Percentiles rank a stretch among this genome's conserved stretches.
Evolutionary conservation across 768 basidiomycete genomes (phyloP).

Genomic region (Tulasnella sp.): DNA sequence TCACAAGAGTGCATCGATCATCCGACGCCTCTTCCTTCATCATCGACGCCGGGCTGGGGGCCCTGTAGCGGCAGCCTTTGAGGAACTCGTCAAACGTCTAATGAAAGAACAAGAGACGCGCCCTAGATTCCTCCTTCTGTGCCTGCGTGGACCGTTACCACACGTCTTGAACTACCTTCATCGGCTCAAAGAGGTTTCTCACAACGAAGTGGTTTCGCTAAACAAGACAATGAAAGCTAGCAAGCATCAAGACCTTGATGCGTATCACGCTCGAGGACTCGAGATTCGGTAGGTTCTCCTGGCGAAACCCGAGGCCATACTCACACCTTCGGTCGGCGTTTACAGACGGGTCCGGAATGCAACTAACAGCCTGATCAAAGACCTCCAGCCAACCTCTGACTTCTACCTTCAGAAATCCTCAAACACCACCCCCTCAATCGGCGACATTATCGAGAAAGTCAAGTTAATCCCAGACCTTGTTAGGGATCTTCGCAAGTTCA

Average conservation of each 20-base stretch:
- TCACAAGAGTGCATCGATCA: not conserved
- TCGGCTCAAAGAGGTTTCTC: not conserved
- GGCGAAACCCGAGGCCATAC: not conserved
- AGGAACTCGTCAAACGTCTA: not conserved
- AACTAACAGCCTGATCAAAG: not conserved
- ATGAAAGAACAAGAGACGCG: not conserved
- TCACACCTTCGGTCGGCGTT: not conserved
- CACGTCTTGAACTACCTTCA: conserved; percentile 7
- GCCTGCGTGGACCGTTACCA: conserved; percentile 4
- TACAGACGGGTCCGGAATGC: not conserved
- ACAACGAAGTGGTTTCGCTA: not conserved
- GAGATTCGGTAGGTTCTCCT: not conserved
- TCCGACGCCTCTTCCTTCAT: not conserved
- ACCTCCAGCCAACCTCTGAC: not conserved
- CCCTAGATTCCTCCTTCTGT: not conserved
- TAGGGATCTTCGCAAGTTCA: not conserved
- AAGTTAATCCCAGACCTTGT: not conserved
- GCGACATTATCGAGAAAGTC: not conserved
- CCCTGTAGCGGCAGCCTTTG: not conserved
- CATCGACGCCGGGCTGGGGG: not conserved
- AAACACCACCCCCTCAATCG: not conserved
- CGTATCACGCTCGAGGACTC: not conserved
- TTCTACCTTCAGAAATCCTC: not conserved
- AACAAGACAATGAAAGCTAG: not conserved
- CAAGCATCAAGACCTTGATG: not conserved